phyloP scores from a whole-genome alignment of 2,329 filamentous ascomycete genomes.

The Colletotrichum sojae region DNA sequence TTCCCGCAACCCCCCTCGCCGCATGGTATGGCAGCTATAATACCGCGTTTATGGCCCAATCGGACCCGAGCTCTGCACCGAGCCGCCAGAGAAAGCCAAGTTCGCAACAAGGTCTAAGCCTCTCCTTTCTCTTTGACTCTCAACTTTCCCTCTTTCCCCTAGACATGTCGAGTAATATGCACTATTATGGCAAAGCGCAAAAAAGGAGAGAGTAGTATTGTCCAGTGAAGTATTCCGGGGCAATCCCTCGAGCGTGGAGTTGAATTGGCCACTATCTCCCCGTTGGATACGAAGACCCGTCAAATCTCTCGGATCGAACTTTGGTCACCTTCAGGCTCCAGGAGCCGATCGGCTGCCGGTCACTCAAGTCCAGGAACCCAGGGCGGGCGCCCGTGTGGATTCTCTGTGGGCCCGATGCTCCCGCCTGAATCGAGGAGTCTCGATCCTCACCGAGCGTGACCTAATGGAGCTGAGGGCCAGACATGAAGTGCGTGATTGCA shows the following conservation, averaged over 20 bases:
- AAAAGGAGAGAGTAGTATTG: too few relatives aligned
- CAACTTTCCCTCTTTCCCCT: background rate
- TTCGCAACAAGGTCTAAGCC: background rate
- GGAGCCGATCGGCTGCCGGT: too few relatives aligned
- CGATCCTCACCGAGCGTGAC: conserved; percentile 15
- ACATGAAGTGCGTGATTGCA: conserved; percentile 1
- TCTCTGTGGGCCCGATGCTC: conserved; percentile 17
- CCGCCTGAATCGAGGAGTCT: conserved; percentile 8
- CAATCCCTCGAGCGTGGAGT: background rate
- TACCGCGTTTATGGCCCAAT: background rate
- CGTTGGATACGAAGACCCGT: background rate
- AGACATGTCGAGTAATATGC: background rate
- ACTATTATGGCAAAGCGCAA: background rate
- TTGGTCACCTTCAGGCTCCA: too few relatives aligned
- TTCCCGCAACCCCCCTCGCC: too few relatives aligned
- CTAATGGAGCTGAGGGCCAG: conserved; percentile 3
- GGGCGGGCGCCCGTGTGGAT: background rate
- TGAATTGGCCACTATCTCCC: background rate
- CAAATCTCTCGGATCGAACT: background rate
- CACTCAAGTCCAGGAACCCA: conserved; percentile 1
- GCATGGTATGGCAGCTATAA: background rate
- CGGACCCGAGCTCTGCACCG: background rate
- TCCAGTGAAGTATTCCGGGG: background rate
- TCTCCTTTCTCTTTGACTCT: background rate
- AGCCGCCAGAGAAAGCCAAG: background rate